Base-by-base conservation (phyloP, 2,329 filamentous ascomycete genomes). In the Diaporthe destruens region DNA sequence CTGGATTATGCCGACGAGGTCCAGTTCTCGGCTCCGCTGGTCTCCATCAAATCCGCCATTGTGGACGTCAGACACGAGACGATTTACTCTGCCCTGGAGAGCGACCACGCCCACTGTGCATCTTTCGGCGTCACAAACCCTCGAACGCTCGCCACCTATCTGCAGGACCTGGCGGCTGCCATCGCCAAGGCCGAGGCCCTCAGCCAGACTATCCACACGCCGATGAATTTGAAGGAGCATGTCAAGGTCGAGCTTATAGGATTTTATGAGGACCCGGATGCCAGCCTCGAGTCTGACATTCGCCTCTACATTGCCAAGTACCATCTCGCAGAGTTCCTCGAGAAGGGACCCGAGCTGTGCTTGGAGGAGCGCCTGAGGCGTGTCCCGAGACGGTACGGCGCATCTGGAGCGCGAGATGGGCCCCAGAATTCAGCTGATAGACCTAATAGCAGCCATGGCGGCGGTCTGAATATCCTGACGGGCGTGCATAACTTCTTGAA, bases 21-120 rank as follows among this genome's bases (percentile, higher is more conserved):
- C 3, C 88, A 88, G 76, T 90, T 91, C 72, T 87, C 87, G 9
- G 89, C 89, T 0, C 89, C 89, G 0, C 80, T 91, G 20, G 87
- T 88, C 0, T 90, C 89, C 0, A 87, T 88, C 76, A 89, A 88
- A 74, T 89, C 87, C 0, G 85, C 82, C 9, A 82, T 89, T 2
- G 79, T 89, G 0, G 86, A 86, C 0, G 83, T 87, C 75, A 82
- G 87, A 25, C 84, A 86, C 29, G 87, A 89, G 76, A 83, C 84
- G 1, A 86, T 88, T 6, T 85, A 86, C 23, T 86, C 87, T 0
- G 71, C 74, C 18, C 78, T 89, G 9, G 86, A 89, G 72, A 88
- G 85, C 73, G 86, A 88, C 66, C 87, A 89, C 71, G 85, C 86
- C 3, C 84, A 87, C 69, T 86, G 87, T 53, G 87, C 87, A 0